Evolutionary conservation across 345 rosid genomes (phyloP).

Genomic region (Mangifera indica): DNA sequence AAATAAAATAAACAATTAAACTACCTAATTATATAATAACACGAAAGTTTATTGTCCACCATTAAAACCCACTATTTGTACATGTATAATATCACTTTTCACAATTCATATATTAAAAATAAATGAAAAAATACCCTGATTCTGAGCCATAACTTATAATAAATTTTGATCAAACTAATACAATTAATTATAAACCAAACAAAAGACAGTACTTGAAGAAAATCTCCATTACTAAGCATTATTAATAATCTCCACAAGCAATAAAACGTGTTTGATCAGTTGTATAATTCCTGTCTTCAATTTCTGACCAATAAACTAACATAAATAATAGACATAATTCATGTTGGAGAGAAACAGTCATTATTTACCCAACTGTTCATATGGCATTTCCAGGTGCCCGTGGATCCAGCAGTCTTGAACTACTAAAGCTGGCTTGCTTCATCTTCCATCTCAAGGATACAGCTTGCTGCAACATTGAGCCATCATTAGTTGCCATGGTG

Average conservation of each 20-base stretch:
- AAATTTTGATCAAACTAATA: too few species aligned
- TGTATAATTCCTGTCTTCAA: background rate
- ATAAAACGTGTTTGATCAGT: background rate
- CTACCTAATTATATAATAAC: too few species aligned
- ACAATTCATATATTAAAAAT: too few species aligned
- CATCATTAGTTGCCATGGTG: slow-evolving; percentile 2
- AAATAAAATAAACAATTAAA: too few species aligned
- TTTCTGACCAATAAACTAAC: background rate
- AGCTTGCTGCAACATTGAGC: background rate
- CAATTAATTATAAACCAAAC: background rate
- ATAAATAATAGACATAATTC: background rate
- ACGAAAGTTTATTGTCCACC: too few species aligned
- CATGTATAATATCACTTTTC: too few species aligned
- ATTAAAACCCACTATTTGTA: too few species aligned
- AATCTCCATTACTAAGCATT: background rate
- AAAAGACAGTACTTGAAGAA: background rate
- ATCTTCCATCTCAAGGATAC: background rate
- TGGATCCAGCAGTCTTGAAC: background rate
- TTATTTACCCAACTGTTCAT: slow-evolving; percentile 1
- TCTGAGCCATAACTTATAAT: too few species aligned
- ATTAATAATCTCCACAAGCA: background rate
- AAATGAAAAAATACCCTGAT: too few species aligned
- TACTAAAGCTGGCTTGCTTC: background rate
- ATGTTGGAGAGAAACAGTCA: slow-evolving; percentile 1
- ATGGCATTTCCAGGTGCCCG: background rate